These are phyloP conservation scores for Apiotrichum akiyoshidainum DNA, from an alignment of 1,284 basidiomycete species.

Conservation along the genomic window DNA sequence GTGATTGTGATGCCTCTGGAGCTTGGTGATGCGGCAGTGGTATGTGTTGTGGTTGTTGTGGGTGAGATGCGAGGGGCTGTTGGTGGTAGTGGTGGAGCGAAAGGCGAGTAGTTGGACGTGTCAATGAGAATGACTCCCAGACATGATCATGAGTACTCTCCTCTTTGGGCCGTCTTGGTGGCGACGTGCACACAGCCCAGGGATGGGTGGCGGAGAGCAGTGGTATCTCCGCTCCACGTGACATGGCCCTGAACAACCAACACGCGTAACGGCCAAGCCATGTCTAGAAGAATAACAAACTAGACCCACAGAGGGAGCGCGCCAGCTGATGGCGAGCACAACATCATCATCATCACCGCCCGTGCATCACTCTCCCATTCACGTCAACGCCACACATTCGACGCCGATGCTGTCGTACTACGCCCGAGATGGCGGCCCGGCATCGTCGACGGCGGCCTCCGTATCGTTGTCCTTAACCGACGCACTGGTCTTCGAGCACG, in stretches of 20 bases:
- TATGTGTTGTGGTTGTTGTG: not conserved
- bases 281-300: not conserved
- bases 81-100: too few relatives aligned
- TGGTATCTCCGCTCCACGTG: too few relatives aligned
- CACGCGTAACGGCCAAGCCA: too few relatives aligned
- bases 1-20: conserved; percentile 11
- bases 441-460: conserved; percentile 15
- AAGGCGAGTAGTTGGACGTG: too few relatives aligned
- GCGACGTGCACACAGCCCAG: too few relatives aligned
- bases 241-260: too few relatives aligned
- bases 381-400: not conserved
- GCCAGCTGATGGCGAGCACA: not conserved
- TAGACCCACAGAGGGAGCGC: too few relatives aligned
- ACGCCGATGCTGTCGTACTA: conserved; percentile 23
- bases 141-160: too few relatives aligned
- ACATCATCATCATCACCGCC: not conserved
- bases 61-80: not conserved
- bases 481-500: conserved; percentile 40
- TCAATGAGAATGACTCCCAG: too few relatives aligned
- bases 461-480: conserved; percentile 26
- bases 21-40: not conserved
- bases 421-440: conserved; percentile 15
- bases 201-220: too few relatives aligned
- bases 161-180: too few relatives aligned
- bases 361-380: not conserved